Base-by-base conservation (phyloP, 2,329 filamentous ascomycete genomes). In the Xenosphaeropsis pyriputrescens region DNA sequence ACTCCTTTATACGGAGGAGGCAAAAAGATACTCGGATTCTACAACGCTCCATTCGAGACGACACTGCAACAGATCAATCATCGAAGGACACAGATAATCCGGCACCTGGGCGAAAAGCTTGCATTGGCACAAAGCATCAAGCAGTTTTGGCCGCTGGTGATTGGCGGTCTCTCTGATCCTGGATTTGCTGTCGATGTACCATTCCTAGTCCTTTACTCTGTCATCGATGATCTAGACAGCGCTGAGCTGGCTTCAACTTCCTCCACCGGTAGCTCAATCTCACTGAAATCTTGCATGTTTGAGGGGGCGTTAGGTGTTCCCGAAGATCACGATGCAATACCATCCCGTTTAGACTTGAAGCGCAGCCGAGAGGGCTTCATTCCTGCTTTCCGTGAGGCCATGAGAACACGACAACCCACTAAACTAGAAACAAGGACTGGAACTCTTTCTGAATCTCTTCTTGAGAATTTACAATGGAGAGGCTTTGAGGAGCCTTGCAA, bases 11-110 rank as follows among this genome's bases (percentile, higher is more conserved):
- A 89, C 2, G 83, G 81, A 6, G 65, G 67, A 17, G 78, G 85
- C 34, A 79, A 82, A 2, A 70, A 70, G 11, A 79, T 88, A 3
- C 73, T 82, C 41, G 83, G 80, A 2, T 56, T 89, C 0, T 88
- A 85, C 54, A 88, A 88, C 50, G 80, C 82, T 1, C 72, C 79
- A 0, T 88, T 88, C 45, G 84, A 89, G 46, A 85, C 85, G 49
- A 89, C 84, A 1, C 61, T 77, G 18, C 69, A 81, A 22, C 82
- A 80, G 48, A 72, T 89, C 41, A 80, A 76, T 6, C 79, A 85
- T 57, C 64, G 84, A 36, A 70, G 82, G 29, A 85, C 86, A 79
- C 64, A 83, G 18, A 85, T 80, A 0, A 60, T 91, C 26, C 68
- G 81, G 13, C 79, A 84, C 50, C 70, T 89, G 17, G 81, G 82